phyloP scores from a whole-genome alignment of 2,329 filamentous ascomycete species.

The Sclerotinia trifoliorum region DNA sequence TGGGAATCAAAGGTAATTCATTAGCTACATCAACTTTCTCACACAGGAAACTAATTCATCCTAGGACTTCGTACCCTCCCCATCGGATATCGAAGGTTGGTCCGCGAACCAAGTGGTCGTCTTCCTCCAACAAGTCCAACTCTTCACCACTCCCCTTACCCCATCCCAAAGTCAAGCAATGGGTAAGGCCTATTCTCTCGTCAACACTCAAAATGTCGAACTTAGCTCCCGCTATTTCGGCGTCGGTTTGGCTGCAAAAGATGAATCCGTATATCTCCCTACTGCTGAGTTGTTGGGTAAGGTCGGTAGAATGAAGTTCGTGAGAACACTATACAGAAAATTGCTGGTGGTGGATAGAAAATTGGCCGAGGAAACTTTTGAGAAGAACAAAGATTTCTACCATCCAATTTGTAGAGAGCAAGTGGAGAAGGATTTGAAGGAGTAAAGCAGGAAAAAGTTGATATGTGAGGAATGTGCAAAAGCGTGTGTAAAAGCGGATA shows the following conservation, averaged over 20 bases:
- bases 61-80: conserved; percentile 59
- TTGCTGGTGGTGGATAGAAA: conserved; percentile 72
- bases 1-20: conserved; percentile 64
- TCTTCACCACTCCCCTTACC: conserved; percentile 62
- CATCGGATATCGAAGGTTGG: conserved; percentile 70
- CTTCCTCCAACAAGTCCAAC: conserved; percentile 78
- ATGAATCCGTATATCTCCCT: conserved; percentile 65
- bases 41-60: not conserved
- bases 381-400: conserved; percentile 87
- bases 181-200: conserved; percentile 71
- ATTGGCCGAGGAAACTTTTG: conserved; percentile 78
- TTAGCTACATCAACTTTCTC: not conserved
- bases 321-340: conserved; percentile 76
- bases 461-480: not conserved
- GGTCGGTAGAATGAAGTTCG: conserved; percentile 97
- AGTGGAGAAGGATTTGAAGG: conserved; percentile 76
- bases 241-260: conserved; percentile 73
- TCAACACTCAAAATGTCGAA: conserved; percentile 79
- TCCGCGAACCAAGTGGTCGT: conserved; percentile 87
- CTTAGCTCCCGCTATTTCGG: conserved; percentile 77
- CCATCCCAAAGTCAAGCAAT: conserved; percentile 67
- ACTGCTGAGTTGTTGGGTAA: conserved; percentile 72
- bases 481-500: conserved; percentile 2
- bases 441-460: not conserved
- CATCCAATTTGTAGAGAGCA: conserved; percentile 87